Evolutionary conservation across 75 land plant genomes (phyloP).

Genomic region (Adiantum capillusveneris): DNA sequence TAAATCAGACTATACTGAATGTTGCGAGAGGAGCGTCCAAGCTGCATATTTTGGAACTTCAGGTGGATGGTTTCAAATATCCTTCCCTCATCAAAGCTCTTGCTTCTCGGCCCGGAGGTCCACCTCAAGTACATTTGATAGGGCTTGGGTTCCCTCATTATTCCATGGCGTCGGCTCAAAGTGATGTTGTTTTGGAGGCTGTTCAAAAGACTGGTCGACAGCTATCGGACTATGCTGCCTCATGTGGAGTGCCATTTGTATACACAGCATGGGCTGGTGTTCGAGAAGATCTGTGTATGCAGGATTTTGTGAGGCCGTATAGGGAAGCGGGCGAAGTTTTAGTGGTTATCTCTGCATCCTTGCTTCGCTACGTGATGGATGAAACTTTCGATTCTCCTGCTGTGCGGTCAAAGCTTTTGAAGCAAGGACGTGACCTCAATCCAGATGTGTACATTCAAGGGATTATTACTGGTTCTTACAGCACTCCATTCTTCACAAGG

Average conservation of each 20-base stretch:
- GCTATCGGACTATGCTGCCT: conserved; percentile 40
- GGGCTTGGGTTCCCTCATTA: conserved; percentile 67
- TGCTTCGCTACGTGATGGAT: conserved; percentile 53
- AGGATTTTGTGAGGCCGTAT: conserved; percentile 39
- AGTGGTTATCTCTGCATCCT: conserved; percentile 50
- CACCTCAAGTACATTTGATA: conserved; percentile 69
- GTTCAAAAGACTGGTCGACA: conserved; percentile 11
- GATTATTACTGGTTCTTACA: conserved; percentile 58
- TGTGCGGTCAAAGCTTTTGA: conserved; percentile 53
- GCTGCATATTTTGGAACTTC: conserved; percentile 69
- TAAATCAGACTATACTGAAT: conserved; percentile 49
- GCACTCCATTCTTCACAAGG: conserved; percentile 73
- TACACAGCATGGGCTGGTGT: conserved; percentile 60
- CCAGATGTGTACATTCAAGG: conserved; percentile 65
- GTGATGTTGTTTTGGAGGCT: conserved; percentile 20
- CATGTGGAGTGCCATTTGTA: conserved; percentile 66
- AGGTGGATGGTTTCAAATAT: conserved; percentile 70
- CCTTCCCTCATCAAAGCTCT: conserved; percentile 56
- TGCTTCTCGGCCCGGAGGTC: conserved; percentile 47
- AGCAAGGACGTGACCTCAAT: conserved; percentile 48
- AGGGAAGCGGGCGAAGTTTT: conserved; percentile 41
- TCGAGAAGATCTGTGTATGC: conserved; percentile 58
- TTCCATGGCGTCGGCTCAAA: conserved; percentile 32
- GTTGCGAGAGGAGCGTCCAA: conserved; percentile 32
- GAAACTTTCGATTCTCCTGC: conserved; percentile 54